These are phyloP conservation scores for Claviceps cyperi DNA, from an alignment of 2,329 filamentous ascomycete genomes.

Conservation along the genomic window DNA sequence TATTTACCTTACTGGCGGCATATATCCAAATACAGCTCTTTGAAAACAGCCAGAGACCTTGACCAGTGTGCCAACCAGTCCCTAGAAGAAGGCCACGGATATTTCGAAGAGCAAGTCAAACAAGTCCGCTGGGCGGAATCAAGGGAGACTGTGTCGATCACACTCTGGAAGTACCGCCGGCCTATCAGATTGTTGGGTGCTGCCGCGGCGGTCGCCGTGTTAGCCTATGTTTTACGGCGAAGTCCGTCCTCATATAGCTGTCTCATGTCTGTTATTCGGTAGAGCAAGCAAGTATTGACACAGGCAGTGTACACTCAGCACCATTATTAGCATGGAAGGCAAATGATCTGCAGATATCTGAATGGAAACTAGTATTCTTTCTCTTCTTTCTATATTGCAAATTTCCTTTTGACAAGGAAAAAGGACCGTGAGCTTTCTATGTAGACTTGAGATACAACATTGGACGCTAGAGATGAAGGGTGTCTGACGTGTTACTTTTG, in stretches of 20 bases:
- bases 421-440: background rate
- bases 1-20: slow-evolving; percentile 54
- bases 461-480: background rate
- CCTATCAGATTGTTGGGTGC: slow-evolving; percentile 47
- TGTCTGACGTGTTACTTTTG: background rate
- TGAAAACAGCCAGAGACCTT: slow-evolving; percentile 62
- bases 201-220: slow-evolving; percentile 50
- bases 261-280: slow-evolving; percentile 14
- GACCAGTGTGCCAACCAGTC: slow-evolving; percentile 37
- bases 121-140: slow-evolving; percentile 55
- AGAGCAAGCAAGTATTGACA: background rate
- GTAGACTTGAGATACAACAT: background rate
- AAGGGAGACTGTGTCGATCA: slow-evolving; percentile 13
- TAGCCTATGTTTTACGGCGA: slow-evolving; percentile 54
- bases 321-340: background rate
- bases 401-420: background rate
- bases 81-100: slow-evolving; percentile 48
- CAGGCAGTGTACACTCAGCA: background rate
- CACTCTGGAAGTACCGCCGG: slow-evolving; percentile 50
- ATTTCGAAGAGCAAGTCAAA: slow-evolving; percentile 56
- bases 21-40: slow-evolving; percentile 62
- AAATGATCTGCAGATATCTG: background rate
- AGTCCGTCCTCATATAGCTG: slow-evolving; percentile 19
- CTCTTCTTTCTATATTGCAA: background rate
- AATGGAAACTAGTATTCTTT: background rate